Conservation (phyloP, 208 protist species). For the Trypanosoma platydactyli region DNA sequence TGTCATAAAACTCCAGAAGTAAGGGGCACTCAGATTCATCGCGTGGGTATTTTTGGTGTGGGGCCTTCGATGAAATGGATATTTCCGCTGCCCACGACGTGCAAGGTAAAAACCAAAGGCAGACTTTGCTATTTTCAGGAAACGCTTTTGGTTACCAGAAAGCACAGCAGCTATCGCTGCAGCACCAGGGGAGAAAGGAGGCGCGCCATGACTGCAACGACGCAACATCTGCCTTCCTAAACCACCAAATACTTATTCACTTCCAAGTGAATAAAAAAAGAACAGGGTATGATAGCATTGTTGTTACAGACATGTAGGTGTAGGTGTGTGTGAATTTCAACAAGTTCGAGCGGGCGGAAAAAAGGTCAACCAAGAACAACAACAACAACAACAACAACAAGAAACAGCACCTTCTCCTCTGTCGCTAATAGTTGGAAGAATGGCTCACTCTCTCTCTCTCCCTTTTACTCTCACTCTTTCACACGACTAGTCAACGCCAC, state of each 20-base stretch:
- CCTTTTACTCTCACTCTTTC: neutral
- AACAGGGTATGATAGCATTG: neutral
- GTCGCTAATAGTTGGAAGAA: no score
- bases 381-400: no score
- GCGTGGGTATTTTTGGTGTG: conserved; percentile 86
- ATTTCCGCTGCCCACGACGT: conserved; percentile 79
- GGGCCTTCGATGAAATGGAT: conserved; percentile 73
- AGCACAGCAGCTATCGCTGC: conserved; percentile 8
- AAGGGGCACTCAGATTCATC: conserved; percentile 86
- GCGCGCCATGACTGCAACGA: conserved; percentile 15
- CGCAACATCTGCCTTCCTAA: conserved; percentile 9
- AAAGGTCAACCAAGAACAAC: no score
- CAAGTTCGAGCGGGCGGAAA: no score
- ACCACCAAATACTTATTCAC: neutral
- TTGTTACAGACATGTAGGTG: no score
- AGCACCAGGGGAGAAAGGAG: neutral
- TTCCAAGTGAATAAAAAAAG: conserved; percentile 6
- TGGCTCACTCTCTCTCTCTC: neutral
- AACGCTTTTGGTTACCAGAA: conserved; percentile 53
- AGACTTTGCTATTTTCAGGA: conserved; percentile 89
- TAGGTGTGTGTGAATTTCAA: no score
- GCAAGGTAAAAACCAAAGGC: conserved; percentile 89
- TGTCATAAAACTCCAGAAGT: conserved; percentile 90
- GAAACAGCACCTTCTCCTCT: no score
- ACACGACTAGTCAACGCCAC: neutral